A percentile compares a stretch with the other conserved stretches of the same genome.
These are phyloP conservation scores for Nemania sp. DNA, from an alignment of 2,329 filamentous ascomycete species.

Conservation along the genomic window DNA sequence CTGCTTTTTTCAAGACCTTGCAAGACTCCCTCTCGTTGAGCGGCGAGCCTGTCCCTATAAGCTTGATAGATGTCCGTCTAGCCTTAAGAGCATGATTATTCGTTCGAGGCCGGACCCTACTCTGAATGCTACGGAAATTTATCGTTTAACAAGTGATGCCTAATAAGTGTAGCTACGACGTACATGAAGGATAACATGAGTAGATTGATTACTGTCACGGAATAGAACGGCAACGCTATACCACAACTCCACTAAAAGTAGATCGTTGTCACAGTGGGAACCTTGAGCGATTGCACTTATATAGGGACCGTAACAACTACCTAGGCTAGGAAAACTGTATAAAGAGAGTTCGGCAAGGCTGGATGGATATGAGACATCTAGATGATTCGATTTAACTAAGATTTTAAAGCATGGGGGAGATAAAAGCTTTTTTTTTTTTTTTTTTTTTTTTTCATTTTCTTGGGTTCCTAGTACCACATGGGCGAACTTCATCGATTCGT, in stretches of 20 bases:
- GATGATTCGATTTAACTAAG: constrained; percentile 5
- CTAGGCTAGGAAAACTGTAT: constrained; percentile 6
- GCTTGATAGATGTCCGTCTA: constrained; percentile 3
- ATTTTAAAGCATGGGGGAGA: not conserved
- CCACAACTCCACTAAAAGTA: too few species aligned
- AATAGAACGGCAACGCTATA: too few species aligned
- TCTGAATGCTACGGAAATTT: not conserved
- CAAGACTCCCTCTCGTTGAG: not conserved
- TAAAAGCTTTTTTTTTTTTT: not conserved
- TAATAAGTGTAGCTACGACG: constrained; percentile 1
- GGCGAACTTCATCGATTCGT: constrained; percentile 6
- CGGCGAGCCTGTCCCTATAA: not conserved
- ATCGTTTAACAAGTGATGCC: not conserved
- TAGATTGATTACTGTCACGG: too few species aligned
- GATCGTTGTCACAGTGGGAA: too few species aligned
- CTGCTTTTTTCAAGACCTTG: not conserved
- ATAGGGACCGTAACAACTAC: too few species aligned
- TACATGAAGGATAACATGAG: constrained; percentile 1
- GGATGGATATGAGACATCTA: not conserved
- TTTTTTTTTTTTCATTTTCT: constrained; percentile 8
- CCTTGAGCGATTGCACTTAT: too few species aligned
- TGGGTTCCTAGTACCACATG: constrained; percentile 2
- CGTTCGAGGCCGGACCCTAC: constrained; percentile 2
- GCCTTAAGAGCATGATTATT: constrained; percentile 6
- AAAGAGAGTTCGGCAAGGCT: constrained; percentile 5